Percentiles rank a stretch among this genome's conserved stretches.
phyloP scores from a whole-genome alignment of 2,329 filamentous ascomycete species.

The Hypocrella siamensis region DNA sequence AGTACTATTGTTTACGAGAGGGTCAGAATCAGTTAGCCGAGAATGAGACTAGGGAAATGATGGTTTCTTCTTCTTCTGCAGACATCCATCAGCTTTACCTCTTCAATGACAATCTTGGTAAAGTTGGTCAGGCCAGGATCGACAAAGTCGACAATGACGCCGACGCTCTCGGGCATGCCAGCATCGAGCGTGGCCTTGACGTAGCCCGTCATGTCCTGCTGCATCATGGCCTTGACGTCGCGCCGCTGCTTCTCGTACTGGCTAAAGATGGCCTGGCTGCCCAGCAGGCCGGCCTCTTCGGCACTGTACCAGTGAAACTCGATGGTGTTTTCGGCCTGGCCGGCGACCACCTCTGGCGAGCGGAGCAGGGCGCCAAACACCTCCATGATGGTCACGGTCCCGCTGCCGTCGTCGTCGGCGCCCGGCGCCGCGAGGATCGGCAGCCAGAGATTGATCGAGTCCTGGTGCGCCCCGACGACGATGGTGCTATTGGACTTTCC shows the following conservation, averaged over 20 bases:
- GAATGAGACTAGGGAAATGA: not conserved
- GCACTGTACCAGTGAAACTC: conserved; percentile 97
- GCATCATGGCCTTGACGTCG: conserved; percentile 88
- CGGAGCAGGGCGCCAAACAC: conserved; percentile 68
- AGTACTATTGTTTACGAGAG: conserved; percentile 44
- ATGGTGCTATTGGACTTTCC: conserved; percentile 73
- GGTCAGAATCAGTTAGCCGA: not conserved
- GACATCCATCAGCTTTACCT: conserved; percentile 10
- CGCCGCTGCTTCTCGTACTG: conserved; percentile 57
- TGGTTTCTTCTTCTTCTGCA: too few species aligned
- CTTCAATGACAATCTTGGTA: conserved; percentile 75
- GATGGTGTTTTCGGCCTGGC: conserved; percentile 67
- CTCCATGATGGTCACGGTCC: conserved; percentile 88
- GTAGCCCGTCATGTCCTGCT: conserved; percentile 96
- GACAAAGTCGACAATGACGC: conserved; percentile 86
- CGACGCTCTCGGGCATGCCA: conserved; percentile 70
- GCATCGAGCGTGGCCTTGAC: conserved; percentile 69
- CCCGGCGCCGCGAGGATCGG: conserved; percentile 76
- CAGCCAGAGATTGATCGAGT: conserved; percentile 86
- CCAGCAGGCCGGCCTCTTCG: conserved; percentile 75
- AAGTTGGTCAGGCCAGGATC: conserved; percentile 70
- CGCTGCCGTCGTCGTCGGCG: conserved; percentile 89
- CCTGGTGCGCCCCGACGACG: conserved; percentile 83
- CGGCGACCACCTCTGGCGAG: conserved; percentile 52
- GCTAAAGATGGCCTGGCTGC: conserved; percentile 79